These are phyloP conservation scores for Themeda triandra DNA, from an alignment of 176 grass and related monocot genomes.

Conservation along the genomic window DNA sequence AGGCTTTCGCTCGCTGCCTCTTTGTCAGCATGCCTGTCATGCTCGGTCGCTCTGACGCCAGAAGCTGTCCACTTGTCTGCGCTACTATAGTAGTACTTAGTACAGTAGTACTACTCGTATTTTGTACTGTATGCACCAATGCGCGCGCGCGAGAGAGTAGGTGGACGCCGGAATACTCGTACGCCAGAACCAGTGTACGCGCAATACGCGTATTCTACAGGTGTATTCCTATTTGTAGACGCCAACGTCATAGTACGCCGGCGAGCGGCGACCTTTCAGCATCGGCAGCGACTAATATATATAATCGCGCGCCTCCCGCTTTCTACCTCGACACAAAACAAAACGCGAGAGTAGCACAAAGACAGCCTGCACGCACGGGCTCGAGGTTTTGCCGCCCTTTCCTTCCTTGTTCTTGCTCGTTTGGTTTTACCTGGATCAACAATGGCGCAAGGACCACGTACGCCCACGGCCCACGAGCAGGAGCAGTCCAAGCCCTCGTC, in stretches of 20 bases:
- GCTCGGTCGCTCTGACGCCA: neutral
- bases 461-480: neutral
- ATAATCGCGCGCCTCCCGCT: no score
- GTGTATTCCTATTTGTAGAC: no score
- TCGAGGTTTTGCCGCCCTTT: constrained; percentile 12
- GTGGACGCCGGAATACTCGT: no score
- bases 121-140: no score
- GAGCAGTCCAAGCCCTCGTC: neutral
- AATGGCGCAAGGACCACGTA: constrained; percentile 4
- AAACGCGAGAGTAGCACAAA: no score
- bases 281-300: no score
- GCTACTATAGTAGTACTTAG: neutral
- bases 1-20: neutral
- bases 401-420: neutral
- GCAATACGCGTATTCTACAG: no score
- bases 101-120: no score
- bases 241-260: no score
- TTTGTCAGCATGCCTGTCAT: neutral
- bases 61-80: neutral
- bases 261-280: no score
- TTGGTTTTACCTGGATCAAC: constrained; percentile 3
- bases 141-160: neutral
- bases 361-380: neutral
- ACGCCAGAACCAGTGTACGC: no score
- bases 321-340: no score